These are phyloP conservation scores for Pilatotrama ljubarskyi DNA, from an alignment of 768 basidiomycete genomes.

Conservation along the genomic window DNA sequence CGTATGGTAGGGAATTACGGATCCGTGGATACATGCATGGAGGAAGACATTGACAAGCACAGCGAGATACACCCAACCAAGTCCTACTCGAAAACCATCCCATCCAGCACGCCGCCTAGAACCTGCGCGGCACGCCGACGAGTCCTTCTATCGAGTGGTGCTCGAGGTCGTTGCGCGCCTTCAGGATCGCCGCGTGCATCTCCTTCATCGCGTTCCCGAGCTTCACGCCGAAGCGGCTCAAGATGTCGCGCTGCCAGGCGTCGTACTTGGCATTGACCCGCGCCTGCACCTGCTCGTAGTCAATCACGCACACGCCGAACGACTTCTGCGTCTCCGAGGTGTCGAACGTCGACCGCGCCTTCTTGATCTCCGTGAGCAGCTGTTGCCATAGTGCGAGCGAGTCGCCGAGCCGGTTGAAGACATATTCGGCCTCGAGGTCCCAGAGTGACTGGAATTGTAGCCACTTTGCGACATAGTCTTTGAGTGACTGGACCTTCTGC, in stretches of 20 bases:
- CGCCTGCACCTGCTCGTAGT: slow-evolving; percentile 97
- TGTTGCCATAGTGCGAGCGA: slow-evolving; percentile 94
- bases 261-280: slow-evolving; percentile 99
- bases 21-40: slow-evolving; percentile 23
- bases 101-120: slow-evolving; percentile 8
- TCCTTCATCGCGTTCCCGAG: slow-evolving; percentile 97
- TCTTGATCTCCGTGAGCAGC: slow-evolving; percentile 94
- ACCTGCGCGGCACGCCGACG: slow-evolving; percentile 53
- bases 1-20: slow-evolving; percentile 20
- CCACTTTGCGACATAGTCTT: slow-evolving; percentile 95
- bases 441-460: slow-evolving; percentile 98
- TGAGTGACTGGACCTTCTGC: slow-evolving; percentile 81
- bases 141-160: slow-evolving; percentile 94
- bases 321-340: slow-evolving; percentile 90
- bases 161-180: slow-evolving; percentile 94
- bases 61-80: slow-evolving; percentile 12
- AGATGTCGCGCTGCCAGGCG: slow-evolving; percentile 94
- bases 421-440: slow-evolving; percentile 97
- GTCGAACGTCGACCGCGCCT: slow-evolving; percentile 94
- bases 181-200: slow-evolving; percentile 89
- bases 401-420: slow-evolving; percentile 94
- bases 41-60: slow-evolving; percentile 17
- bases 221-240: slow-evolving; percentile 90
- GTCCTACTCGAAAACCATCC: slow-evolving; percentile 3
- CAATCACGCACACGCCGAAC: slow-evolving; percentile 92